Evolutionary conservation across 2,329 filamentous ascomycete genomes (phyloP), one percentile per base, ranked within the genome.

Genomic region (Curvularia sp.): DNA sequence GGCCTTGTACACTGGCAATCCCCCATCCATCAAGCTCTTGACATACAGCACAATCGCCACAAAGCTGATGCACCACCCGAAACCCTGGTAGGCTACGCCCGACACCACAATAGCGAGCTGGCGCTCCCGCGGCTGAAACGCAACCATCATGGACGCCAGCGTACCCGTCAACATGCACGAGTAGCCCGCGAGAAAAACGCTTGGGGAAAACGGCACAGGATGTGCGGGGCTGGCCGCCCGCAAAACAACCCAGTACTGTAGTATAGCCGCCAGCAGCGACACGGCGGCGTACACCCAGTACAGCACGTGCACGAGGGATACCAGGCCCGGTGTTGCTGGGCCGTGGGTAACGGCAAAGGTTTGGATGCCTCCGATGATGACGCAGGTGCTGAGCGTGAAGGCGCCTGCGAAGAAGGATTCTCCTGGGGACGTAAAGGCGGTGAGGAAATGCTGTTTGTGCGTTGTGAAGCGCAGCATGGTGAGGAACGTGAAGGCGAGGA

Each of bases 31-130:
- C 9, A 91, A 78, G 2, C 88, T 83, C 22, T 84, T 85, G 47
- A 91, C 81, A 80, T 89, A 90, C 69, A 87, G 84, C 0, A 87
- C 81, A 67, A 90, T 89, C 82, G 91, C 89, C 72, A 90, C 82
- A 54, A 86, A 80, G 1, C 87, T 84, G 12, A 91, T 83, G 13
- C 84, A 82, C 63, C 89, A 84, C 1, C 89, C 89, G 0, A 91
- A 79, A 0, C 89, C 89, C 71, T 92, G 88, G 64, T 85, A 89
- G 0, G 87, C 86, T 28, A 89, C 73, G 1, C 89, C 89, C 0
- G 85, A 86, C 20, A 87, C 79, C 58, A 90, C 79, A 57, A 92
- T 88, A 1, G 85, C 80, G 4, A 89, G 70, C 0, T 85, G 83
- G 0, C 81, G 74, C 2, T 79, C 75, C 1, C 82, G 76, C 0